Evolutionary conservation across 2,329 filamentous ascomycete species (phyloP), one percentile per base, ranked within the genome.

Genomic region (Epichloe uncinata): DNA sequence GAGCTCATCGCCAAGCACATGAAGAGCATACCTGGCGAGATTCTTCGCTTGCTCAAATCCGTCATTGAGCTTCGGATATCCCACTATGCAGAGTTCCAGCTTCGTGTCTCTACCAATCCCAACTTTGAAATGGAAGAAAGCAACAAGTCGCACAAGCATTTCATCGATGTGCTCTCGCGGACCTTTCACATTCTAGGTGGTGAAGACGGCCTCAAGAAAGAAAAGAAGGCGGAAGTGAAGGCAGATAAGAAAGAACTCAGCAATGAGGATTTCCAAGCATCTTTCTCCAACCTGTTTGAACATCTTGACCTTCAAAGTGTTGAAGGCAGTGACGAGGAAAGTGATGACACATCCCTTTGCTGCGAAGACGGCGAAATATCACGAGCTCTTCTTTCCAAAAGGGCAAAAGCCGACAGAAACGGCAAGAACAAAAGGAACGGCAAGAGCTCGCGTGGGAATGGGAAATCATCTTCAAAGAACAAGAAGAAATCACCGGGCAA

Each of bases 131-230:
- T 69, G 6, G 56, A 68, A 46, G 59, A 56, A 45, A 69, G 63
- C 50, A 73, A 72, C 51, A 53, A 50, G 2, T 60, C 61, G 1
- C 69, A 74, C 54, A 67, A 68, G 42, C 54, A 63, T 37, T 74
- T 72, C 53, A 73, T 73, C 47, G 62, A 72, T 42, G 61, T 60
- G 2, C 61, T 74, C 2, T 59, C 53, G 3, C 53, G 66, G 4
- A 63, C 64, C 0, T 71, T 71, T 36, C 34, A 61, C 0, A 56
- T 57, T 12, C 54, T 72, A 1, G 66, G 69, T 3, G 65, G 67
- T 2, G 53, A 60, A 1, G 40, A 42, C 6, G 64, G 59, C 59
- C 48, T 54, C 36, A 40, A 42, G 18, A 36, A 55, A 37, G 37
- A 53, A 42, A 22, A 30, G 7, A 7, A 11, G 4, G 9, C 12